phyloP scores from a whole-genome alignment of 2,329 filamentous ascomycete species.

The Hymenoscyphus fraxineus region DNA sequence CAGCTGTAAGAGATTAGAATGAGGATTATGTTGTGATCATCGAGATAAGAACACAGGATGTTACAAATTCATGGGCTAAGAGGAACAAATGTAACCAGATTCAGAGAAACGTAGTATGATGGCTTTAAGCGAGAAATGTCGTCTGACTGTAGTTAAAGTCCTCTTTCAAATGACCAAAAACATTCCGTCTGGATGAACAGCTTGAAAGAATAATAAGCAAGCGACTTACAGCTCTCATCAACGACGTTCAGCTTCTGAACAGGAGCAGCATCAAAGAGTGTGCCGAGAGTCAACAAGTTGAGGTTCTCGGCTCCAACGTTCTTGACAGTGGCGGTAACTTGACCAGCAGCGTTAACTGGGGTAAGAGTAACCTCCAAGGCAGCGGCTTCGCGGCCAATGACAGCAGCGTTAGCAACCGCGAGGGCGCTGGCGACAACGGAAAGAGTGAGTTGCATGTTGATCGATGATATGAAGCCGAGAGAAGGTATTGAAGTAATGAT shows the following conservation, averaged over 20 bases:
- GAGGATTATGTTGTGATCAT: too few species aligned
- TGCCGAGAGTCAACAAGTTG: conserved; percentile 40
- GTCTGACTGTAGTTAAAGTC: too few species aligned
- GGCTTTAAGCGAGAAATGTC: too few species aligned
- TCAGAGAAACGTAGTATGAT: too few species aligned
- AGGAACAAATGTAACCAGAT: too few species aligned
- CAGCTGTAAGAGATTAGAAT: conserved; percentile 24
- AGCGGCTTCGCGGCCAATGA: conserved; percentile 16
- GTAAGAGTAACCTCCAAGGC: conserved; percentile 28
- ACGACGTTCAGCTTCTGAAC: conserved; percentile 41
- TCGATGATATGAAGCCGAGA: neutral
- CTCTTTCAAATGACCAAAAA: too few species aligned
- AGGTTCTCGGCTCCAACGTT: conserved; percentile 39
- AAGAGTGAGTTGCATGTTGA: conserved; percentile 31
- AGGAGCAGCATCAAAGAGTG: conserved; percentile 39
- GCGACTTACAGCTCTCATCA: conserved; percentile 30
- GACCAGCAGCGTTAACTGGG: conserved; percentile 20
- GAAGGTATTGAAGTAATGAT: neutral
- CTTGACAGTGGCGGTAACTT: conserved; percentile 39
- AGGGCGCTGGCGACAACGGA: conserved; percentile 16
- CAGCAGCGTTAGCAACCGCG: conserved; percentile 18
- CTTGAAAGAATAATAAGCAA: neutral
- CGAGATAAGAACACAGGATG: too few species aligned
- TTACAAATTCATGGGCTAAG: too few species aligned
- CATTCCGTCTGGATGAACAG: neutral